Evolutionary conservation across 805 yeast genomes (phyloP), one percentile per base, ranked within the genome.

Genomic region (Nakazawaea ishiwadae): DNA sequence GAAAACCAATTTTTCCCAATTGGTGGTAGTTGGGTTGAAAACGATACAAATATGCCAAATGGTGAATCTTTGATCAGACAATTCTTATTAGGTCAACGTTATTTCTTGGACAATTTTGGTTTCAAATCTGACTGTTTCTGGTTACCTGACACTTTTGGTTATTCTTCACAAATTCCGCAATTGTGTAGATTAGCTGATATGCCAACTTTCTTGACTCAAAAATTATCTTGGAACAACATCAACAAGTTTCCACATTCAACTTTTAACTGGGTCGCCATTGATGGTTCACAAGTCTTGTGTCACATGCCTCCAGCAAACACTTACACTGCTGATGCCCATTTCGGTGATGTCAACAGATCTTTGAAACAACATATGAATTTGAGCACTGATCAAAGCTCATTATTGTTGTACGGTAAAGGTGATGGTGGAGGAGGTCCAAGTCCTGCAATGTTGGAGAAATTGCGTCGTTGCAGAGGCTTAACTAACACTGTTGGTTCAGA

Each of bases 371-470:
- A 93, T 64, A 85, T 90, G 65, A 87, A 90, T 53, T 66, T 85
- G 49, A 81, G 88, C 44, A 77, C 80, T 47, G 89, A 81, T 42
- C 91, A 85, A 45, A 79, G 85, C 8, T 91, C 96, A 0, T 67
- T 91, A 51, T 65, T 93, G 55, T 67, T 89, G 32, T 93, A 77
- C 53, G 99, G 99, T 30, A 81, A 84, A 53, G 99, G 99, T 54
- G 99, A 91, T 59, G 99, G 99, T 52, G 99, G 99, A 47, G 99
- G 99, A 49, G 99, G 99, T 6, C 98, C 99, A 35, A 81, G 87
- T 4, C 84, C 85, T 30, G 96, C 86, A 55, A 90, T 89, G 96
- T 54, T 91, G 48, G 98, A 93, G 57, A 90, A 88, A 58, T 71
- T 91, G 55, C 79, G 98, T 56, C 79, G 98, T 52, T 82, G 91